Conservation (phyloP, 179 eudicot genomes). For the Vitellaria paradoxa region DNA sequence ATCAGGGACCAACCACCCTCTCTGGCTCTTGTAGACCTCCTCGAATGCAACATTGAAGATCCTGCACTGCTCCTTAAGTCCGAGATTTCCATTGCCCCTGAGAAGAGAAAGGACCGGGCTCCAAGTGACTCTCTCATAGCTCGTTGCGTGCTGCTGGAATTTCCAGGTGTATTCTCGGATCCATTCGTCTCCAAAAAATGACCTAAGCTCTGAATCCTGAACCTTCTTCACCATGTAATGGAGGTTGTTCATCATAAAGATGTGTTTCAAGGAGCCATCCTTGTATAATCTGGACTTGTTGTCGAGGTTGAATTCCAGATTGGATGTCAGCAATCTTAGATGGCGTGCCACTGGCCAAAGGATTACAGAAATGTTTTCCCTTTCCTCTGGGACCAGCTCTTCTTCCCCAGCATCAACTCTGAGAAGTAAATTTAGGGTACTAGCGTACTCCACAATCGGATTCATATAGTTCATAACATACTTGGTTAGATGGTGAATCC, state of each 20-base stretch:
- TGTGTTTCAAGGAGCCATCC: constrained; percentile 51
- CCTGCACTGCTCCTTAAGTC: constrained; percentile 57
- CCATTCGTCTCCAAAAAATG: constrained; percentile 68
- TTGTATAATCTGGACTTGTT: constrained; percentile 53
- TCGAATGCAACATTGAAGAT: constrained; percentile 58
- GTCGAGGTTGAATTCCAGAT: constrained; percentile 57
- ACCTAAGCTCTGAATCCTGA: constrained; percentile 38
- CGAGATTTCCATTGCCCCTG: constrained; percentile 42
- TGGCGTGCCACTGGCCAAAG: constrained; percentile 31
- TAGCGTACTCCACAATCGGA: constrained; percentile 32
- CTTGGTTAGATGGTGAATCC: constrained; percentile 58
- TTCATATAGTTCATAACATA: constrained; percentile 81
- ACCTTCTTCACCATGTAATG: constrained; percentile 70
- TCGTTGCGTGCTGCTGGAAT: constrained; percentile 58
- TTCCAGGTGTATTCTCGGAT: constrained; percentile 36
- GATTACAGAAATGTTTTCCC: background rate
- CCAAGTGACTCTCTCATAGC: constrained; percentile 73
- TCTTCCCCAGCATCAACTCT: constrained; percentile 11
- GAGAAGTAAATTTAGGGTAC: constrained; percentile 53
- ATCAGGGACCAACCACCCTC: constrained; percentile 61
- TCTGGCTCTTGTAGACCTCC: constrained; percentile 57
- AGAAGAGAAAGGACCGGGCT: constrained; percentile 44
- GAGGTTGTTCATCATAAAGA: constrained; percentile 79
- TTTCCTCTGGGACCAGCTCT: background rate
- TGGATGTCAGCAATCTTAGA: constrained; percentile 37